These are phyloP conservation scores for Cladosporium sphaerospermum DNA, from an alignment of 2,329 filamentous ascomycete genomes.

Conservation along the genomic window DNA sequence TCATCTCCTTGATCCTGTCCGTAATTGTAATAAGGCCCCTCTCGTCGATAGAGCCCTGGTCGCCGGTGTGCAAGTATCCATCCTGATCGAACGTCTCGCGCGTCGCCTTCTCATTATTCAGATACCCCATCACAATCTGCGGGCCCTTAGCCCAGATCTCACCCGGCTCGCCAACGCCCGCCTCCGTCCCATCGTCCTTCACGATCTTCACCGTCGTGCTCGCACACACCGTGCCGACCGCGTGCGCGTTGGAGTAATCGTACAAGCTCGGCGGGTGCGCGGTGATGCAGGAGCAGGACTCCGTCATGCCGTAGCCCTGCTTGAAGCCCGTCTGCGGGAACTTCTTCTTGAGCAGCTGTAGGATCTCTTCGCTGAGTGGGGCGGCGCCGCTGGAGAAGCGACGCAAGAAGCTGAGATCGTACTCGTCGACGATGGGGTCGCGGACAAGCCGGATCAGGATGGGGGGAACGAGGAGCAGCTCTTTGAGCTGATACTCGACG, in stretches of 20 bases:
- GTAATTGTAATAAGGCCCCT: constrained; percentile 53
- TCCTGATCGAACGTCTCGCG: constrained; percentile 42
- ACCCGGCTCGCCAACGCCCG: constrained; percentile 46
- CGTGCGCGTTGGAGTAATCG: constrained; percentile 52
- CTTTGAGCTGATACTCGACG: constrained; percentile 47
- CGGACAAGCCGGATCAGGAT: constrained; percentile 56
- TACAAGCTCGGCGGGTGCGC: constrained; percentile 52
- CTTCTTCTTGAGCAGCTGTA: constrained; percentile 48
- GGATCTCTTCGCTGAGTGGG: constrained; percentile 51
- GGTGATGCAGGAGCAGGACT: constrained; percentile 58
- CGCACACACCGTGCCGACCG: constrained; percentile 51
- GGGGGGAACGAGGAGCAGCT: constrained; percentile 54
- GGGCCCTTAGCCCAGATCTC: constrained; percentile 30
- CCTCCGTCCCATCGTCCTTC: constrained; percentile 50
- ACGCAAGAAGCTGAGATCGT: constrained; percentile 51
- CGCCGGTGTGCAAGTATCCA: constrained; percentile 50
- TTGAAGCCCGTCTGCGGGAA: constrained; percentile 58
- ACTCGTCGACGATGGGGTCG: constrained; percentile 48
- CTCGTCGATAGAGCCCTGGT: constrained; percentile 47
- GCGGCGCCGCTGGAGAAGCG: constrained; percentile 57
- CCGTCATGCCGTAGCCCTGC: constrained; percentile 64
- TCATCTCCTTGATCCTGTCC: constrained; percentile 59
- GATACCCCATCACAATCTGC: constrained; percentile 25
- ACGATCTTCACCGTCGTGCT: constrained; percentile 57
- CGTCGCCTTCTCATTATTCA: constrained; percentile 23